Conservation (phyloP, 805 yeast species). For the Metschnikowia dekortorum region DNA sequence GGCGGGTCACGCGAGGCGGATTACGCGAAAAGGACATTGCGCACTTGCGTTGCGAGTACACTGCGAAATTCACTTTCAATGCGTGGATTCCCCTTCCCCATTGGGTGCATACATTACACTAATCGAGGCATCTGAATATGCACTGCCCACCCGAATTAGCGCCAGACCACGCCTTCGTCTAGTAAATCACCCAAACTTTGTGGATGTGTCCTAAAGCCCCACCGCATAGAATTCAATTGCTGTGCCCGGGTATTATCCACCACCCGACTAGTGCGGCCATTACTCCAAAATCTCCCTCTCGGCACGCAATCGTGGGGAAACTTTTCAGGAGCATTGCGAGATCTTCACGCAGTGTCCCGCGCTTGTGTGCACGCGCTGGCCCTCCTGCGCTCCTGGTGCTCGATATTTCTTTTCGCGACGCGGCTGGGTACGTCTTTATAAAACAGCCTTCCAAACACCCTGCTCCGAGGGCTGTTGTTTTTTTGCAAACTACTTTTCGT, state of each 20-base stretch:
- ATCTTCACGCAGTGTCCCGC: conserved; percentile 7
- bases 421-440: conserved; percentile 8
- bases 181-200: neutral
- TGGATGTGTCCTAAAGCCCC: neutral
- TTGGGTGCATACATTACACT: neutral
- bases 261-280: neutral
- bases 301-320: neutral
- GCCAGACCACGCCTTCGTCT: neutral
- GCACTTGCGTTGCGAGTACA: neutral
- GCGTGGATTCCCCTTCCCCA: neutral
- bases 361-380: conserved; percentile 8
- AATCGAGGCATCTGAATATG: neutral
- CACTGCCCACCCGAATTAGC: neutral
- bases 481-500: neutral
- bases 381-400: conserved; percentile 15
- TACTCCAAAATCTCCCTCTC: neutral
- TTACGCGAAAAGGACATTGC: neutral
- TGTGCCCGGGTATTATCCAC: neutral
- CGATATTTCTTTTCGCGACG: conserved; percentile 14
- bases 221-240: neutral
- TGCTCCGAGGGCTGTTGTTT: neutral
- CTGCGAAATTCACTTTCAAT: neutral
- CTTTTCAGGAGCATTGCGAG: conserved; percentile 3
- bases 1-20: neutral
- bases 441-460: neutral